Evolutionary conservation across 352 stramenopile species (phyloP), one percentile per base, ranked within the genome.

Genomic region (Hyaloperonospora arabidopsidis): DNA sequence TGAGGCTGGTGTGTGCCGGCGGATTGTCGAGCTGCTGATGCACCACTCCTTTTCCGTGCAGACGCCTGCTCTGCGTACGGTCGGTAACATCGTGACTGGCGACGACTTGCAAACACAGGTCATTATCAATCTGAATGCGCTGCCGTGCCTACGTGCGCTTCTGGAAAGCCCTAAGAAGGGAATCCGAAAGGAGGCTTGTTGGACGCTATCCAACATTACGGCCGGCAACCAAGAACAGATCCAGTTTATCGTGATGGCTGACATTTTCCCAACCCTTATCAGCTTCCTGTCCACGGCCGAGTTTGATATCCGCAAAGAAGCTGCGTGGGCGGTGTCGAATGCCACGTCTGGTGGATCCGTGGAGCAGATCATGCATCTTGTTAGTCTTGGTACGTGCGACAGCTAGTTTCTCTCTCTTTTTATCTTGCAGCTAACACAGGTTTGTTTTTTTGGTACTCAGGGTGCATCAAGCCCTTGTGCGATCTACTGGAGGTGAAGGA

Each of bases 71-170:
- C 70, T 99, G 18, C 84, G 96, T 19, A 98, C 91, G 1, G 91
- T 99, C 12, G 82, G 82, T 15, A 99, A 99, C 68, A 98, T 99
- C 65, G 94, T 99, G 22, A 98, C 96, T 21, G 97, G 97, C 48
- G 96, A 98, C 49, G 75, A 87, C 48, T 48, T 74, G 13, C 80
- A 90, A 57, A 94, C 84, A 11, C 79, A 91, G 44, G 49, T 71
- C 28, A 79, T 85, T 32, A 48, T 94, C 39, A 75, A 91, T 52
- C 51, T 73, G 8, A 68, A 57, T 12, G 68, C 79, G 12, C 45
- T 91, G 21, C 67, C 63, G 10, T 63, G 76, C 0, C 64, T 93
- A 5, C 53, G 84, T 19, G 64, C 74, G 15, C 56, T 93, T 46
- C 67, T 93, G 32, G 84, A 88, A 46, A 76, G 87, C 50, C 63